A percentile compares a stretch with the other conserved stretches of the same genome.
Conservation (phyloP, 2,329 filamentous ascomycete genomes). For the Hirsutella minnesotensis region DNA sequence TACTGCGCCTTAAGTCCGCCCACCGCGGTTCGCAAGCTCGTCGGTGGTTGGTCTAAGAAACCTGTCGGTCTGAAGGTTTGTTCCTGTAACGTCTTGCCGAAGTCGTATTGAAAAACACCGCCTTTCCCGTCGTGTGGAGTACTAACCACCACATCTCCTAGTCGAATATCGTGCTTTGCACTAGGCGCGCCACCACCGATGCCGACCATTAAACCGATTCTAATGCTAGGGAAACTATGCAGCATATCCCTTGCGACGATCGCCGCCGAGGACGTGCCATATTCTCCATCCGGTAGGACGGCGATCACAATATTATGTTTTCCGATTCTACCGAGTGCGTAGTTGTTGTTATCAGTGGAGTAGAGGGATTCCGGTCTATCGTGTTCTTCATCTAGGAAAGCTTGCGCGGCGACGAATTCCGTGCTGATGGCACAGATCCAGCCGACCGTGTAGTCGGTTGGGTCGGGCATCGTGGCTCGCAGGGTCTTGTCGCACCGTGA, state of each 20-base stretch:
- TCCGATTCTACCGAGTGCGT: conserved; percentile 7
- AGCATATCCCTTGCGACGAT: conserved; percentile 15
- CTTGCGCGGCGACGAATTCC: conserved; percentile 7
- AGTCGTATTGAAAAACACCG: no score
- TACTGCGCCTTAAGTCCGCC: not conserved
- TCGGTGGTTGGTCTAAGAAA: conserved; percentile 7
- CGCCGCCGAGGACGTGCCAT: conserved; percentile 7
- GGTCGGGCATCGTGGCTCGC: no score
- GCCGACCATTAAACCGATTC: conserved; percentile 9
- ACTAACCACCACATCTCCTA: conserved; percentile 14
- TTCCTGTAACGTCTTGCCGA: no score
- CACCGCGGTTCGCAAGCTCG: not conserved
- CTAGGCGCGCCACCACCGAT: conserved; percentile 21
- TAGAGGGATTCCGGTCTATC: not conserved
- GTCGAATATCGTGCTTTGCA: conserved; percentile 19
- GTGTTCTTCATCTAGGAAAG: conserved; percentile 11
- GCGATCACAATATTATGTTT: conserved; percentile 10
- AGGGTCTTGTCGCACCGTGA: no score
- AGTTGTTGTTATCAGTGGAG: conserved; percentile 8
- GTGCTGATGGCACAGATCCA: conserved; percentile 16
- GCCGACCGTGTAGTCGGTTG: conserved; percentile 15
- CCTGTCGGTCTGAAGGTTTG: conserved; percentile 1
- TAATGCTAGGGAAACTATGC: conserved; percentile 16
- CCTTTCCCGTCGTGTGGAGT: not conserved
- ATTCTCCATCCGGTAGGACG: conserved; percentile 3